Evolutionary conservation across 1,284 basidiomycete species (phyloP), one percentile per base, ranked within the genome.

Genomic region (Nidula niveotomentosa): DNA sequence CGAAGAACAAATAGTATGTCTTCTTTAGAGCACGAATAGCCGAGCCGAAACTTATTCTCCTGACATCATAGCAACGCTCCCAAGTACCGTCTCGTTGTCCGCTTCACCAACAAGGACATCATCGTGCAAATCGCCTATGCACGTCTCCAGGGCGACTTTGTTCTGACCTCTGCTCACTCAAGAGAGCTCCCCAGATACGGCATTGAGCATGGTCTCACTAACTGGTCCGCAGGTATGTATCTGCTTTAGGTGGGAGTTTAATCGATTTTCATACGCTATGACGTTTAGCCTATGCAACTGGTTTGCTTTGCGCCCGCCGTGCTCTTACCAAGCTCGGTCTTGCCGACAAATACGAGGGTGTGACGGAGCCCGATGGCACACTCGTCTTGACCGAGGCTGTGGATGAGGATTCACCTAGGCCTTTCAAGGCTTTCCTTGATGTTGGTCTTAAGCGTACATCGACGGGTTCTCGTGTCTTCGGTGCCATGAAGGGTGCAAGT

Each of bases 361-460:
- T 96, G 57, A 73, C 86, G 46, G 95, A 98, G 77, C 92, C 97
- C 46, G 91, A 95, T 69, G 97, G 97, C 63, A 90, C 90, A 55
- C 75, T 97, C 65, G 76, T 80, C 59, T 65, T 95, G 68, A 96
- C 89, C 43, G 93, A 98, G 78, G 76, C 86, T 52, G 80, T 95
- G 59, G 90, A 93, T 53, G 94, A 90, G 36, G 96, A 96, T 69
- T 94, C 94, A 59, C 96, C 96, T 56, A 88, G 96, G 56, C 97
- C 97, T 18, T 99, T 99, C 90, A 99, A 98, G 80, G 89, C 85
- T 69, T 99, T 92, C 85, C 93, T 99, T 67, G 97, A 99, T 70
- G 96, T 98, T 71, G 97, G 97, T 80, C 85, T 99, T 71, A 95
- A 91, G 79, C 93, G 96, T 68, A 99, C 97, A 53, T 96, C 96